Percentiles rank a stretch among this genome's conserved stretches.
These are phyloP conservation scores for Silene vulgaris DNA, from an alignment of 179 eudicot genomes.

Conservation along the genomic window DNA sequence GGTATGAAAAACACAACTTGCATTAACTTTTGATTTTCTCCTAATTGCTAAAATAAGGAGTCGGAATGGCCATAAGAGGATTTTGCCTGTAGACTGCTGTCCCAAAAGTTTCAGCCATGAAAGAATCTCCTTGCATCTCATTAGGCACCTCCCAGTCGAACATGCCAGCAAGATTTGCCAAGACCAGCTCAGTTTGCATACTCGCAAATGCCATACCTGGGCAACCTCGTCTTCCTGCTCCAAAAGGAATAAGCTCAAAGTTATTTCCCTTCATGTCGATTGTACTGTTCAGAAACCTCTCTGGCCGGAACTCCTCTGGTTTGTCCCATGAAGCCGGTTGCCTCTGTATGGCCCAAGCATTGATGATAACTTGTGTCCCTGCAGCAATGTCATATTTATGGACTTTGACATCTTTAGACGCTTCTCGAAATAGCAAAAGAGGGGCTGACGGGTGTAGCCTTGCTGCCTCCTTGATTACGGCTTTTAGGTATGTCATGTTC, in stretches of 20 bases:
- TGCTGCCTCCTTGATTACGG: slow-evolving; percentile 30
- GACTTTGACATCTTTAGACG: slow-evolving; percentile 18
- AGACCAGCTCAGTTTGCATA: slow-evolving; percentile 25
- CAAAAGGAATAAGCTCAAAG: slow-evolving; percentile 31
- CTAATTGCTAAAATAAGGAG: slow-evolving; percentile 14
- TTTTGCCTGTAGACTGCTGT: slow-evolving; percentile 24
- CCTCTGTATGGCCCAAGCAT: too few species aligned
- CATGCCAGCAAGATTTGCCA: slow-evolving; percentile 24
- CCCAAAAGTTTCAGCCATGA: background rate
- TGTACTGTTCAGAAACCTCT: slow-evolving; percentile 18
- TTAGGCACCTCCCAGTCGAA: slow-evolving; percentile 27
- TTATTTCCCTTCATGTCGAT: slow-evolving; percentile 27
- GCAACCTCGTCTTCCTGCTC: slow-evolving; percentile 29
- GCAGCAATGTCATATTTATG: slow-evolving; percentile 23
- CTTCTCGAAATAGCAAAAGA: slow-evolving; percentile 23
- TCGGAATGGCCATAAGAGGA: slow-evolving; percentile 25
- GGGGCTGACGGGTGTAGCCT: slow-evolving; percentile 37
- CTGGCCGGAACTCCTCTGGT: too few species aligned
- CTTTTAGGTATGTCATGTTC: slow-evolving; percentile 26
- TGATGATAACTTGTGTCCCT: too few species aligned
- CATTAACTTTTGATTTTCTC: too few species aligned
- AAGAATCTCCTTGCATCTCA: slow-evolving; percentile 22
- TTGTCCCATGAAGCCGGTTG: too few species aligned
- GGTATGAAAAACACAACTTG: too few species aligned
- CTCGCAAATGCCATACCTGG: slow-evolving; percentile 18